These are phyloP conservation scores for Parastagonospora avenae DNA, from an alignment of 2,329 filamentous ascomycete genomes.

Conservation along the genomic window DNA sequence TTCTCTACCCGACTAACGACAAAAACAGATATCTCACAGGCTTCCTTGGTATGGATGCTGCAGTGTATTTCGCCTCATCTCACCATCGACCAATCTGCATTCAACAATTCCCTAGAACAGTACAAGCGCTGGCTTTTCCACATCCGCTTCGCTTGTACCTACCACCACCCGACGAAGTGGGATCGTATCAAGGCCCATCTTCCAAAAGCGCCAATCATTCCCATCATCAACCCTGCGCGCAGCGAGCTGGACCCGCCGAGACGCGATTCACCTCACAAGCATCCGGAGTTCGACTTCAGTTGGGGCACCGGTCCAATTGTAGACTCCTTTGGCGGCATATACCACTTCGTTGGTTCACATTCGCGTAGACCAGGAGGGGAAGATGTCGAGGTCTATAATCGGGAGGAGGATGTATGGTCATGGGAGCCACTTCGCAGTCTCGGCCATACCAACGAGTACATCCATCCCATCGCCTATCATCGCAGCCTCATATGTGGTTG, in stretches of 20 bases:
- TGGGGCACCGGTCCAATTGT: constrained; percentile 54
- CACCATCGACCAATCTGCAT: constrained; percentile 52
- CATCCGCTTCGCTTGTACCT: constrained; percentile 38
- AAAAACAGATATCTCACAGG: constrained; percentile 49
- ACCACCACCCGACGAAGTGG: constrained; percentile 27
- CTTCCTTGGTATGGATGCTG: constrained; percentile 62
- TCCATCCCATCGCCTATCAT: constrained; percentile 50
- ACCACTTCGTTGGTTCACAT: constrained; percentile 49
- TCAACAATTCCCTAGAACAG: constrained; percentile 48
- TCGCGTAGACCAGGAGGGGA: constrained; percentile 54
- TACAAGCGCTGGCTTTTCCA: constrained; percentile 44
- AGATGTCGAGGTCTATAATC: constrained; percentile 36
- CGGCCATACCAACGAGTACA: constrained; percentile 56
- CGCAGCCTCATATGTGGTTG: constrained; percentile 32
- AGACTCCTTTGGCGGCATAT: constrained; percentile 50
- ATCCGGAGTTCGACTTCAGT: constrained; percentile 48
- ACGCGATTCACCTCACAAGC: constrained; percentile 35
- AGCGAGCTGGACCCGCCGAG: constrained; percentile 26
- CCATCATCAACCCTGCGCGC: constrained; percentile 23
- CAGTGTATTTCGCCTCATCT: constrained; percentile 55
- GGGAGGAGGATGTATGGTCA: constrained; percentile 41
- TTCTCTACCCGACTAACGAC: background rate
- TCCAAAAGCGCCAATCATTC: constrained; percentile 26
- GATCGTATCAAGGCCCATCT: constrained; percentile 16
- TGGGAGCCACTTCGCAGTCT: constrained; percentile 45